Evolutionary conservation across 352 stramenopile genomes (phyloP).

Genomic region (Stephanocyclus meneghinianus): DNA sequence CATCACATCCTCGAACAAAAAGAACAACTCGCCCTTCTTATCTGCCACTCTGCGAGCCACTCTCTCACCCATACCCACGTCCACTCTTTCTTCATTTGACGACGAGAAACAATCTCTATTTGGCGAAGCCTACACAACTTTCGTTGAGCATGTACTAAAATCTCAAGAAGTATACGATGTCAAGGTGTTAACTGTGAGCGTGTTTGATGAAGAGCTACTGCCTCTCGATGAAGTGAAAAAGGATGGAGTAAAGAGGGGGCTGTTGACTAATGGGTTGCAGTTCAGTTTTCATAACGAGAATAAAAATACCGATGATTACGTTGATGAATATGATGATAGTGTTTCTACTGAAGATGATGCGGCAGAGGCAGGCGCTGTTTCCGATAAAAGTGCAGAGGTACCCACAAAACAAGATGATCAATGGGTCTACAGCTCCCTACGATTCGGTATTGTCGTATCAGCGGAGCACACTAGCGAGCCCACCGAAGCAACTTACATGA

Average conservation of each 20-base stretch:
- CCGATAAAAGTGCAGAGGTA: background rate
- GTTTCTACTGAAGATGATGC: conserved; percentile 1
- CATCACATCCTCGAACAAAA: background rate
- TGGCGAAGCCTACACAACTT: conserved; percentile 17
- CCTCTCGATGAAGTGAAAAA: background rate
- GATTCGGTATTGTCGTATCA: conserved; percentile 34
- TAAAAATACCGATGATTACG: background rate
- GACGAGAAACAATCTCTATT: conserved; percentile 18
- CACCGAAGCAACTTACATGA: conserved; percentile 4
- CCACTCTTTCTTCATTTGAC: conserved; percentile 18
- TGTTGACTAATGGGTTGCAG: conserved; percentile 12
- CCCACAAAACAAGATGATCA: background rate
- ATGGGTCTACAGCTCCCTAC: conserved; percentile 6
- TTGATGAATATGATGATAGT: background rate
- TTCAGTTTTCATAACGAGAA: conserved; percentile 4
- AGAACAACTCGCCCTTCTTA: conserved; percentile 25
- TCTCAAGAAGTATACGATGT: conserved; percentile 50
- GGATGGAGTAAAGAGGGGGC: background rate
- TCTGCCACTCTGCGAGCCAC: conserved; percentile 34
- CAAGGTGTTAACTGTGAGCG: conserved; percentile 30
- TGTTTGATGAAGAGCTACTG: conserved; percentile 43
- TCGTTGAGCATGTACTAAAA: conserved; percentile 44
- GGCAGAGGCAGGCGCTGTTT: background rate
- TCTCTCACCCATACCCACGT: conserved; percentile 16
- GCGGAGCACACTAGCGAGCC: conserved; percentile 21